These are phyloP conservation scores for Phyllostachys edulis DNA, from an alignment of 176 grass and related monocot species.

Conservation along the genomic window DNA sequence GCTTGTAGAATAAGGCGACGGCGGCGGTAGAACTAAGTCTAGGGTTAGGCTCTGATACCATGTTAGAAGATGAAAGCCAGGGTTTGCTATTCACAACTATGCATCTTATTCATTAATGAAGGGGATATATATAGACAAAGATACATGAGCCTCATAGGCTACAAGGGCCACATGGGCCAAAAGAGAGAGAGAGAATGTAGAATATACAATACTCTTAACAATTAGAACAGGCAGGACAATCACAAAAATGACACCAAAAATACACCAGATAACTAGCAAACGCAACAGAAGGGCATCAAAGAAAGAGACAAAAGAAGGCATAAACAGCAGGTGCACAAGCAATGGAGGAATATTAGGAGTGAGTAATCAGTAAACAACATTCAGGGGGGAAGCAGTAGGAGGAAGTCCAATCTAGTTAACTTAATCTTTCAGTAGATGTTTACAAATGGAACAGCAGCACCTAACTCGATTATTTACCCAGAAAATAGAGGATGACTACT, in stretches of 20 bases:
- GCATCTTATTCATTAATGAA: too few species aligned
- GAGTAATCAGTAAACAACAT: neutral
- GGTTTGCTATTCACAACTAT: too few species aligned
- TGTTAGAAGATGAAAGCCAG: too few species aligned
- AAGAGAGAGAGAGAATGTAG: too few species aligned
- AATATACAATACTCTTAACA: too few species aligned
- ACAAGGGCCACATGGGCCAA: too few species aligned
- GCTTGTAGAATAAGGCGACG: too few species aligned
- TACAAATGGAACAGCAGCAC: neutral
- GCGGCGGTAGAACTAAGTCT: too few species aligned
- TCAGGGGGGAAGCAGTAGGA: neutral
- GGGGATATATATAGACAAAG: too few species aligned
- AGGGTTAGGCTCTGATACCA: too few species aligned
- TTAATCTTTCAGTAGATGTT: neutral
- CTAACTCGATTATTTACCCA: neutral
- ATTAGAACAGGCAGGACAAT: neutral
- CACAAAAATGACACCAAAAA: neutral
- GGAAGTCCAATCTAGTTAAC: neutral
- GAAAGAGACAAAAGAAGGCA: neutral
- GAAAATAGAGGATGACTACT: neutral
- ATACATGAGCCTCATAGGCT: too few species aligned
- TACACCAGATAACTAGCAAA: neutral
- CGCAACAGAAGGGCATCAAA: neutral
- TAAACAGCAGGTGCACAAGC: neutral
- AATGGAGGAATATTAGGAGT: slow-evolving; percentile 11